Conservation (phyloP, 257 asterid species). For the Nicotiana noctiflora region DNA sequence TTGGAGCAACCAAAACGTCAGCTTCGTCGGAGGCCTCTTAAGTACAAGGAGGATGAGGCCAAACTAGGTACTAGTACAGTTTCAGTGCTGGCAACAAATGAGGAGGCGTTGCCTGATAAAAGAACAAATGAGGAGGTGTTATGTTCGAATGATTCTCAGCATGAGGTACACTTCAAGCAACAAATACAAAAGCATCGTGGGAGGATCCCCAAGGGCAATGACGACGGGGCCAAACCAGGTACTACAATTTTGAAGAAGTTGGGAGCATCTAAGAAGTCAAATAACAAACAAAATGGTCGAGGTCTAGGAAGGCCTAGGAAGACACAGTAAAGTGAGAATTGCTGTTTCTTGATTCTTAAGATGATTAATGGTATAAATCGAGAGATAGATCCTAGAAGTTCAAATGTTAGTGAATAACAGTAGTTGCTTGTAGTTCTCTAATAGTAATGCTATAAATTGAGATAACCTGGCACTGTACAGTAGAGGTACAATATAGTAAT, state of each 20-base stretch:
- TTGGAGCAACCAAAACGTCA: conserved; percentile 4
- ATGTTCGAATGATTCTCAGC: neutral
- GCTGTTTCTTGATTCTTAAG: neutral
- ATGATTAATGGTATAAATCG: neutral
- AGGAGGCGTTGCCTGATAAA: neutral
- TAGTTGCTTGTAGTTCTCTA: neutral
- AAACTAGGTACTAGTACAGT: neutral
- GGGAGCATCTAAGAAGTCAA: neutral
- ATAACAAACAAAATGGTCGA: neutral
- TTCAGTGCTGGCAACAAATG: neutral
- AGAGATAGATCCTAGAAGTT: neutral
- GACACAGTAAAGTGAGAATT: neutral
- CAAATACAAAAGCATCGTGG: conserved; percentile 9
- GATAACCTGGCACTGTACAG: neutral
- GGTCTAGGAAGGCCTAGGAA: conserved; percentile 15
- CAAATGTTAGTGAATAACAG: neutral
- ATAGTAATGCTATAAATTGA: too few species aligned
- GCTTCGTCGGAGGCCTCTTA: neutral
- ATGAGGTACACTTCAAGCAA: conserved; percentile 6
- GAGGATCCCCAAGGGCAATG: conserved; percentile 11
- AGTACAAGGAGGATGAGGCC: neutral
- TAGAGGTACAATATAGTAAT: neutral
- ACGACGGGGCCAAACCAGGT: neutral
- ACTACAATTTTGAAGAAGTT: neutral
- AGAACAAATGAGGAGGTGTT: neutral